These are phyloP conservation scores for Ormosia semicastrata DNA, from an alignment of 306 rosid species.

Conservation along the genomic window DNA sequence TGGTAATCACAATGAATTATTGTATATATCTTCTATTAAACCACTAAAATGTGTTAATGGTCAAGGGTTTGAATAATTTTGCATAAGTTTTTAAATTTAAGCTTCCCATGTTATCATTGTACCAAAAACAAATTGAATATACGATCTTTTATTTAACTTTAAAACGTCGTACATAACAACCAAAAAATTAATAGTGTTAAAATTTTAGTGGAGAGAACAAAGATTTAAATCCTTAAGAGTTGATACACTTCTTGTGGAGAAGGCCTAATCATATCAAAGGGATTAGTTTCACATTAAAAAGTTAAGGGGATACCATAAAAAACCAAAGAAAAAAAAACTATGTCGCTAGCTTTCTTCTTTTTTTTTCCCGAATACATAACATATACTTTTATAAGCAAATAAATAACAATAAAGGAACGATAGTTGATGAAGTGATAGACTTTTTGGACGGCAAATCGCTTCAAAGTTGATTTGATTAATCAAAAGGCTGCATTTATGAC, in stretches of 20 bases:
- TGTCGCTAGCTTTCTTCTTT: neutral
- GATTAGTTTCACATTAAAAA: too few relatives aligned
- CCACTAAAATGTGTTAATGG: neutral
- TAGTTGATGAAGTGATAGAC: conserved; percentile 25
- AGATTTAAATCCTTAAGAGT: too few relatives aligned
- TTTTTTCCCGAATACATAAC: neutral
- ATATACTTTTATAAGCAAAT: too few relatives aligned
- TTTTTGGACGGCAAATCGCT: conserved; percentile 30
- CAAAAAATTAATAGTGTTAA: neutral
- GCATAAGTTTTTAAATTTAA: neutral
- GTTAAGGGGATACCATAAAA: neutral
- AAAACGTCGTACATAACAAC: neutral
- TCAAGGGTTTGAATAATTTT: neutral
- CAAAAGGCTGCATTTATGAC: neutral
- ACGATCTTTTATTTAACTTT: neutral
- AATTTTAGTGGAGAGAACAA: neutral
- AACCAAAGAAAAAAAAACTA: neutral
- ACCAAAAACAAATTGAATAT: neutral
- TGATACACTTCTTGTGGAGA: neutral
- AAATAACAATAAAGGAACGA: neutral
- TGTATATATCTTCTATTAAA: neutral
- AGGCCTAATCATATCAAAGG: neutral
- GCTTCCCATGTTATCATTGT: neutral
- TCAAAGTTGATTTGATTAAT: neutral
- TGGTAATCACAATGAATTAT: neutral